A percentile compares a stretch with the other conserved stretches of the same genome.
phyloP scores from a whole-genome alignment of 148 eudicot species.

The Heliamphora exappendiculata region DNA sequence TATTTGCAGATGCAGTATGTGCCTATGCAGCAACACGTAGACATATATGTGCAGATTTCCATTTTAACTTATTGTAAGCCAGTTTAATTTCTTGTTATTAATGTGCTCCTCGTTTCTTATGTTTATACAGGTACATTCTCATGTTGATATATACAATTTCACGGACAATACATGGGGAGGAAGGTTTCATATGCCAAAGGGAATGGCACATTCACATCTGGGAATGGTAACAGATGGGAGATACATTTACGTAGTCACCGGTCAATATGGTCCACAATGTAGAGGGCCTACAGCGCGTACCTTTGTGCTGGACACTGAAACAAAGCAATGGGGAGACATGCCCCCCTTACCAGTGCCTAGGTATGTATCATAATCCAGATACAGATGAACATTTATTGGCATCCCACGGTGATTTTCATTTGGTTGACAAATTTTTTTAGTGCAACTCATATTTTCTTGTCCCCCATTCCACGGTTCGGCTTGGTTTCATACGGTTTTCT shows the following conservation, averaged over 20 bases:
- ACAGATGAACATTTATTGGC: background rate
- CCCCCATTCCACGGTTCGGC: background rate
- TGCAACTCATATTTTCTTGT: background rate
- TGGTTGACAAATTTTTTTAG: background rate
- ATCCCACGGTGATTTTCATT: background rate
- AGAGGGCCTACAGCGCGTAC: conserved; percentile 85
- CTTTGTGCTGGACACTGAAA: conserved; percentile 77
- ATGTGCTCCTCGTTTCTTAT: background rate
- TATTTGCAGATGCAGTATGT: no score
- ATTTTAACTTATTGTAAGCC: background rate
- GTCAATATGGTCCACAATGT: conserved; percentile 99
- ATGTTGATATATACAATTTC: conserved; percentile 93
- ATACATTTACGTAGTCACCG: conserved; percentile 83
- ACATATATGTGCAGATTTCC: no score
- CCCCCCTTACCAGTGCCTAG: conserved; percentile 88
- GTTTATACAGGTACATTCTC: conserved; percentile 78
- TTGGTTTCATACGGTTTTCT: no score
- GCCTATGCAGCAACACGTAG: no score
- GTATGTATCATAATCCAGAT: conserved; percentile 29
- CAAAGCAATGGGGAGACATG: conserved; percentile 73
- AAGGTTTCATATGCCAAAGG: conserved; percentile 97
- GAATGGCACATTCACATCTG: conserved; percentile 98
- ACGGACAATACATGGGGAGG: conserved; percentile 85
- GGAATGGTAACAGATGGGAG: conserved; percentile 99
- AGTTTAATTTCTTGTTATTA: background rate